Base-by-base conservation (phyloP, 345 rosid genomes). In the Corchorus capsularis region DNA sequence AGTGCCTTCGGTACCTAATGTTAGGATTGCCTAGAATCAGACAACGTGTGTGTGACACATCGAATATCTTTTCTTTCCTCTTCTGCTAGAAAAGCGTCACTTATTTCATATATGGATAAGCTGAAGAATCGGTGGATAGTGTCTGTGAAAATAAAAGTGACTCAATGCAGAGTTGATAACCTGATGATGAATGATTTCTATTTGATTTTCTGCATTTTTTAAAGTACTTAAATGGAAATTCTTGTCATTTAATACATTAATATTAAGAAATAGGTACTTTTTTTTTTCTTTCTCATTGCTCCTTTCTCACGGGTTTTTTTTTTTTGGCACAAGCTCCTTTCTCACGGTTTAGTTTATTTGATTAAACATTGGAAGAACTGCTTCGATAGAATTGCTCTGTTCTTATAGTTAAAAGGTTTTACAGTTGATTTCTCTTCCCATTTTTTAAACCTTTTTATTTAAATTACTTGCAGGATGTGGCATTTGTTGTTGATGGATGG, bases 401-500 rank as follows among this genome's bases (percentile, higher is more conserved):
- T 46, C 52, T 69, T 15, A 50, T 49, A 45, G 8, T 27, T 2
- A 69, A 52, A 52, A 69, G 73, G 60, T 50, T 69, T 34, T 50
- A 69, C 32, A 49, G 27, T 50, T 32, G 73, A 41, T 11, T 69
- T 32, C 34, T 16, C 34, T 20, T 39, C 45, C 27, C 11, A 10
- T 2, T n/a, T 49, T 19, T 77, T 54, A 6, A n/a, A 27, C 27
- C 11, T 72, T 72, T 55, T 71, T 37, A 43, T 55, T 71, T 37
- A 43, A 49, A 68, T 63, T 79, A 39, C 22, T 54, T 47, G 34
- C 82, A 95, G 98, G 97, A 96, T 71, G 93, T 93, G 81, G 99
- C 99, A 68, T 96, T 96, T 79, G 99, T 92, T 74, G 86, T 90
- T 69, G 98, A 96, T 85, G 99, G 99, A 68, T 92, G 99, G 97